These are phyloP conservation scores for Eucalyptus dawsonii DNA, from an alignment of 345 rosid species.

Conservation along the genomic window DNA sequence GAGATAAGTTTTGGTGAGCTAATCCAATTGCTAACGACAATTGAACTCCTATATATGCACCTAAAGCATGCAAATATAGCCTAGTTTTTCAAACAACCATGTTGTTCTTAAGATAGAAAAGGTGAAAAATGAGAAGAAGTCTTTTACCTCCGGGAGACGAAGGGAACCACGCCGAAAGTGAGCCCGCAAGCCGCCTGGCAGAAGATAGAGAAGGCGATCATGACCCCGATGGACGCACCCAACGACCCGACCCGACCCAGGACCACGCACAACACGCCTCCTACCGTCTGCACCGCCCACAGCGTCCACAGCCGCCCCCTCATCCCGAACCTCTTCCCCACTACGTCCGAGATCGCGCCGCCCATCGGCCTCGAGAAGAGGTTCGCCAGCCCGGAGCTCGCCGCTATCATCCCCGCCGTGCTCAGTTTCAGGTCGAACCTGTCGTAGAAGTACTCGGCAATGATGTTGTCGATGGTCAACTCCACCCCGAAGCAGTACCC, in stretches of 20 bases:
- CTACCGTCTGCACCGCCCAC: conserved; percentile 65
- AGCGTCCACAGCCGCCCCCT: conserved; percentile 81
- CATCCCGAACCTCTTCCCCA: conserved; percentile 68
- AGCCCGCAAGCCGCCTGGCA: conserved; percentile 88
- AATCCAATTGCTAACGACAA: background rate
- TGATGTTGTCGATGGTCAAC: conserved; percentile 69
- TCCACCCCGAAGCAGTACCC: conserved; percentile 94
- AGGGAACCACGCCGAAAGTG: conserved; percentile 89
- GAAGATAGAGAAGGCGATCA: conserved; percentile 67
- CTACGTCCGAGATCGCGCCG: conserved; percentile 50
- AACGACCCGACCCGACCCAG: conserved; percentile 45
- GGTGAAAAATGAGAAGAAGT: background rate
- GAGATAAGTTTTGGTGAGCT: background rate
- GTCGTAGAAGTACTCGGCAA: conserved; percentile 84
- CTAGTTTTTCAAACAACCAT: background rate
- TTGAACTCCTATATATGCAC: background rate
- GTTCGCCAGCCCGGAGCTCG: conserved; percentile 80
- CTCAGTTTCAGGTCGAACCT: conserved; percentile 58
- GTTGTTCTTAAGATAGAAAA: background rate
- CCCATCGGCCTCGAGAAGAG: conserved; percentile 70
- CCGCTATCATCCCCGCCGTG: conserved; percentile 85
- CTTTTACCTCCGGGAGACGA: conserved; percentile 64
- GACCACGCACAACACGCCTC: conserved; percentile 51
- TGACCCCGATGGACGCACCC: conserved; percentile 33
- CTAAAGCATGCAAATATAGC: background rate